These are phyloP conservation scores for Candida hungchunana DNA, from an alignment of 805 yeast species.

Conservation along the genomic window DNA sequence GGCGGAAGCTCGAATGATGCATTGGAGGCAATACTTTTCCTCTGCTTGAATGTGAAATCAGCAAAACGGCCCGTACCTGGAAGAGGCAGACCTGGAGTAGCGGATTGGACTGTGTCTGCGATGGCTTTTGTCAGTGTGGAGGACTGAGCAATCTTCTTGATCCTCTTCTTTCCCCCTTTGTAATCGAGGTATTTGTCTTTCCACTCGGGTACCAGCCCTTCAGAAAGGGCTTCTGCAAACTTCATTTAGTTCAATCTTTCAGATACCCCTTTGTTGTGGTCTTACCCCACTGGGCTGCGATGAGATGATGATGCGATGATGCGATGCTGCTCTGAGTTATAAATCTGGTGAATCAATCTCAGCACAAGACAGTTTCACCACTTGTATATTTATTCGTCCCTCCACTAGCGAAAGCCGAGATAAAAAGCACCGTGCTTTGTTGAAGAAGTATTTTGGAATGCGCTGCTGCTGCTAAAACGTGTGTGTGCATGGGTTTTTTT, in stretches of 20 bases:
- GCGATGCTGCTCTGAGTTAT: too few relatives aligned
- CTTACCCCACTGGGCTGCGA: neutral
- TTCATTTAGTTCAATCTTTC: constrained; percentile 13
- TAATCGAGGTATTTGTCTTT: constrained; percentile 74
- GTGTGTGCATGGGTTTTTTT: too few relatives aligned
- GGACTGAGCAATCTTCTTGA: constrained; percentile 23
- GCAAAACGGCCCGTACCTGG: constrained; percentile 1
- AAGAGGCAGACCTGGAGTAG: constrained; percentile 7
- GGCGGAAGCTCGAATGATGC: constrained; percentile 21
- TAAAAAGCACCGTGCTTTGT: too few relatives aligned
- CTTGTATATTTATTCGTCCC: too few relatives aligned
- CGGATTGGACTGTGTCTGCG: neutral
- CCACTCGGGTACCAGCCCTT: constrained; percentile 73
- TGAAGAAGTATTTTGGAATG: too few relatives aligned
- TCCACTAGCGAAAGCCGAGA: too few relatives aligned
- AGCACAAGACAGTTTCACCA: too few relatives aligned
- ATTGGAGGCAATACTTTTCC: neutral
- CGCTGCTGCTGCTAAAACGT: too few relatives aligned
- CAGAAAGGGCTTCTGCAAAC: constrained; percentile 21
- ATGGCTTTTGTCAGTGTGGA: constrained; percentile 9
- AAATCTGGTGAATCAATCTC: too few relatives aligned
- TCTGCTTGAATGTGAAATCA: constrained; percentile 9
- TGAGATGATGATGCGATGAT: too few relatives aligned
- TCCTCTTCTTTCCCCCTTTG: constrained; percentile 36
- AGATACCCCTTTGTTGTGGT: constrained; percentile 1